Evolutionary conservation across 352 stramenopile genomes (phyloP).

Genomic region (Phytopythium boreale): DNA sequence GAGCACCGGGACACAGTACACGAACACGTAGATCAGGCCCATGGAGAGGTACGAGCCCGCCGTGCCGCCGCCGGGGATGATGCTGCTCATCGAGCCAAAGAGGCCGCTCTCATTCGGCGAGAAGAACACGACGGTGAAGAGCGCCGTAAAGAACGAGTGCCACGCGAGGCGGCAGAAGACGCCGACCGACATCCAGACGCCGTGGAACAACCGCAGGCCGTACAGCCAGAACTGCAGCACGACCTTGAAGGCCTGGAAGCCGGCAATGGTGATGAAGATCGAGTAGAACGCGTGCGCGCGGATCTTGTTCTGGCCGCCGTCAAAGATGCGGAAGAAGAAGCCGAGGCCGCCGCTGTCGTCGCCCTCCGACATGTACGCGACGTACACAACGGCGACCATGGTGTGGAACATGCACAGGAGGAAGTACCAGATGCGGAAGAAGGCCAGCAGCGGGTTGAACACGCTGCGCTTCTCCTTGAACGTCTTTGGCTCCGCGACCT

Average conservation of each 20-base stretch:
- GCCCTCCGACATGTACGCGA: constrained; percentile 62
- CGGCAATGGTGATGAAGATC: constrained; percentile 59
- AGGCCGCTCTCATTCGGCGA: constrained; percentile 56
- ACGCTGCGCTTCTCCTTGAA: constrained; percentile 87
- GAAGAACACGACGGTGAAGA: constrained; percentile 60
- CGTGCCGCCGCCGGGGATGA: constrained; percentile 43
- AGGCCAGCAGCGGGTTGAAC: constrained; percentile 81
- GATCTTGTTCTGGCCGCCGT: constrained; percentile 44
- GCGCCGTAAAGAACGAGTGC: constrained; percentile 66
- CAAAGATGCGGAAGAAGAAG: constrained; percentile 69
- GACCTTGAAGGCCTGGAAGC: constrained; percentile 59
- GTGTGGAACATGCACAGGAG: constrained; percentile 70
- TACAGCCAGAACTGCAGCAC: constrained; percentile 77
- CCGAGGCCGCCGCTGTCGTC: constrained; percentile 38
- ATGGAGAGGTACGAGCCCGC: constrained; percentile 58
- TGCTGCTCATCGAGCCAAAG: constrained; percentile 37
- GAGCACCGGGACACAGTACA: constrained; percentile 67
- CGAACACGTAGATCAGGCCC: constrained; percentile 45
- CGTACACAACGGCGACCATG: constrained; percentile 63
- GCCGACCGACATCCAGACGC: constrained; percentile 52
- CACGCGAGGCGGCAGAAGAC: constrained; percentile 69
- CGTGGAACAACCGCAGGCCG: constrained; percentile 60
- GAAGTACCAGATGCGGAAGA: constrained; percentile 85
- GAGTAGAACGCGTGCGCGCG: constrained; percentile 70
- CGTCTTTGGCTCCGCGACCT: constrained; percentile 71